Evolutionary conservation across 352 stramenopile species (phyloP).

Genomic region (Phytophthora uliginosa): DNA sequence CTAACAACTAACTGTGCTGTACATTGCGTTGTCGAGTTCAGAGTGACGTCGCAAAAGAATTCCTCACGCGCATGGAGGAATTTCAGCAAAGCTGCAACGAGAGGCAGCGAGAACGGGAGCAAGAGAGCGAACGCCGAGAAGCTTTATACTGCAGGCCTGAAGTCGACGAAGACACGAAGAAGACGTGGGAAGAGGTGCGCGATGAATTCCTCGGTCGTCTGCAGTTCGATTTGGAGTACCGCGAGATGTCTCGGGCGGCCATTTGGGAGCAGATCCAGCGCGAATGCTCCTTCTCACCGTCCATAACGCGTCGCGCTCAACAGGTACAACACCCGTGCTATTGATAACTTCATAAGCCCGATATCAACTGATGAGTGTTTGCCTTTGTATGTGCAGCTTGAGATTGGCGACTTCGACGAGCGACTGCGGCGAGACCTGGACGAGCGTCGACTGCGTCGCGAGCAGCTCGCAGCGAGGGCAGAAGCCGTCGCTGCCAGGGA

Average conservation of each 20-base stretch:
- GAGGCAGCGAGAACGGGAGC: constrained; percentile 21
- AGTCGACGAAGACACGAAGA: constrained; percentile 22
- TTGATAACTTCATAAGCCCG: background rate
- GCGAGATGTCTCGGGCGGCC: constrained; percentile 52
- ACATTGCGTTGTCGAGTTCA: constrained; percentile 16
- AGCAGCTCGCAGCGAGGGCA: constrained; percentile 40
- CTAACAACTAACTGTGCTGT: background rate
- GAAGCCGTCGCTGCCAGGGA: constrained; percentile 20
- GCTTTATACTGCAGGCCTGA: constrained; percentile 15
- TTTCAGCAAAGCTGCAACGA: constrained; percentile 36
- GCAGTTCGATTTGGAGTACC: constrained; percentile 68
- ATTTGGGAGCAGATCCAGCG: constrained; percentile 64
- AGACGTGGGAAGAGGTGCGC: constrained; percentile 61
- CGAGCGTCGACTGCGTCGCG: constrained; percentile 44
- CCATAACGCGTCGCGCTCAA: constrained; percentile 56
- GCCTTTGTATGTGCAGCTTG: constrained; percentile 29
- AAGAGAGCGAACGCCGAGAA: constrained; percentile 27
- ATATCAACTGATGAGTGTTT: background rate
- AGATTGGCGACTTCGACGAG: constrained; percentile 69
- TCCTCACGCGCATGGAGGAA: constrained; percentile 66
- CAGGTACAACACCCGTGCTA: constrained; percentile 19
- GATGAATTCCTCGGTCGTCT: constrained; percentile 76
- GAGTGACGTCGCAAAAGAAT: constrained; percentile 70
- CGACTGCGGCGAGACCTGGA: constrained; percentile 66
- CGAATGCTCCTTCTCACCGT: constrained; percentile 67